phyloP scores from a whole-genome alignment of 2,329 filamentous ascomycete genomes.

The Alternaria arborescens region DNA sequence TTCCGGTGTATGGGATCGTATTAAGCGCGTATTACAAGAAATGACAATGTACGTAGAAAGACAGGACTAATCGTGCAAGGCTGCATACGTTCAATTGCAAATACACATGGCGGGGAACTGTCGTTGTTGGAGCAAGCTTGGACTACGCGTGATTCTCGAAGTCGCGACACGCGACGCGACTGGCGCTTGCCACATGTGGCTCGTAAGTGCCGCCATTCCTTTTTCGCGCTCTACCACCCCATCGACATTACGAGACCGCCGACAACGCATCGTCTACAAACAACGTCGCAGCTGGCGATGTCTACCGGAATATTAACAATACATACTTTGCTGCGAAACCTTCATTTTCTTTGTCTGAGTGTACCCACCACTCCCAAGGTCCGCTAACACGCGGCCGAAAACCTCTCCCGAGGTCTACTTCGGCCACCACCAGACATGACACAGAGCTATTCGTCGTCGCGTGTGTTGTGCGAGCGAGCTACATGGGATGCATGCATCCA shows the following conservation, averaged over 20 bases:
- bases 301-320: neutral
- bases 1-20: neutral
- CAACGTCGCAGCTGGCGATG: slow-evolving; percentile 3
- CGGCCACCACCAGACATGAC: slow-evolving; percentile 8
- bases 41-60: slow-evolving; percentile 1
- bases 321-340: neutral
- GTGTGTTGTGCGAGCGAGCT: slow-evolving; percentile 8
- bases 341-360: neutral
- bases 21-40: neutral
- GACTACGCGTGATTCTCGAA: slow-evolving; percentile 15
- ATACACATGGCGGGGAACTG: slow-evolving; percentile 22
- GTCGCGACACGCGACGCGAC: slow-evolving; percentile 21
- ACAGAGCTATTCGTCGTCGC: slow-evolving; percentile 5
- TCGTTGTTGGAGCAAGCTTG: slow-evolving; percentile 13
- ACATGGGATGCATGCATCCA: neutral
- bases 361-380: neutral
- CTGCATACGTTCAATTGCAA: slow-evolving; percentile 17
- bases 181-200: slow-evolving; percentile 21
- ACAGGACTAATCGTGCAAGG: neutral
- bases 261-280: neutral
- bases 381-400: neutral
- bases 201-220: slow-evolving; percentile 14
- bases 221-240: neutral
- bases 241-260: neutral
- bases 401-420: neutral